Base-by-base conservation (phyloP, 2,329 filamentous ascomycete genomes). In the Ramularia endophylla region DNA sequence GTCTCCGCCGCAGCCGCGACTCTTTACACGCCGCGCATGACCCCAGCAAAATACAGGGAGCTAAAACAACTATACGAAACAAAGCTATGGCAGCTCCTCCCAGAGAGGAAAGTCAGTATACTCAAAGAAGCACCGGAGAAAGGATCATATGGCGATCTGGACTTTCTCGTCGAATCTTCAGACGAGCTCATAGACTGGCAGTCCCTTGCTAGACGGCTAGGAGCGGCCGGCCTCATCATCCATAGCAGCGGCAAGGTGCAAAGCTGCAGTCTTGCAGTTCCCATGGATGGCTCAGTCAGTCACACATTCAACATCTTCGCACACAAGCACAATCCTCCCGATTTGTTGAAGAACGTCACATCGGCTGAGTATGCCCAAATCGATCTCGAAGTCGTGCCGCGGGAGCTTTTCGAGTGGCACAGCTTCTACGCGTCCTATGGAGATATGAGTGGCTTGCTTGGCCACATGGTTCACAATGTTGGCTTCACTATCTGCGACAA, bases 41-140 rank as follows among this genome's bases (percentile, higher is more conserved):
- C 69, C 4, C 65, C 67, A 1, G 49, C 61, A 0, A 62, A 82
- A 22, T 90, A 89, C 63, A 38, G 64, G 1, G 46, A 59, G 1
- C 66, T 80, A 19, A 75, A 74, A 16, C 47, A 60, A 0, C 55
- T 65, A 0, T 76, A 73, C 45, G 65, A 70, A 18, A 42, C 56
- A 0, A 38, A 42, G 5, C 59, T 70, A 2, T 70, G 85, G 0
- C 60, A 63, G 1, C 52, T 65, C 1, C 62, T 81, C 3, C 43
- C 46, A 1, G 87, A 77, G 52, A 40, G 64, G 0, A 66, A 65
- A 6, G 77, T 84, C 4, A 73, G 70, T 1, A 70, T 74, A 0
- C 80, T 84, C 0, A 74, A 82, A 19, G 83, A 87, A 51, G 82
- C 77, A 0, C 85, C 85, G 0, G 80, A 60, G 1, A 92, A 92